phyloP scores from a whole-genome alignment of 2,329 filamentous ascomycete genomes.

The Cryphonectria carpinicola region DNA sequence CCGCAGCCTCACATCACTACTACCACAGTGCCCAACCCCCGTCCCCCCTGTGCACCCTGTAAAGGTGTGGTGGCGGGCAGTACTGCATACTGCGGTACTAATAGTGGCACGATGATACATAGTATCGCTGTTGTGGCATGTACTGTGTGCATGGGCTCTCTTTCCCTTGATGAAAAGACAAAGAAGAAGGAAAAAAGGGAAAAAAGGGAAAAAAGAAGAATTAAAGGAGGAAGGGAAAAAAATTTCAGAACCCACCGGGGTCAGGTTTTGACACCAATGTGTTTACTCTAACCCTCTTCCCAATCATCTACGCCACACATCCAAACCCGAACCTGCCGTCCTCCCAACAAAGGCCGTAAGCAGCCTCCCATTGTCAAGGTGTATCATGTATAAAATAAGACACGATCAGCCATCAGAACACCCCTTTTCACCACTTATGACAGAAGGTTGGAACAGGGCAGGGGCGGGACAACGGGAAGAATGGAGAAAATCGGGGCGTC shows the following conservation, averaged over 20 bases:
- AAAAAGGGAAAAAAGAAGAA: background rate
- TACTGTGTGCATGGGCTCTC: background rate
- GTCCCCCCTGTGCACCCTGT: background rate
- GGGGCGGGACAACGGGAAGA: background rate
- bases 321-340: background rate
- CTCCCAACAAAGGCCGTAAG: conserved; percentile 2
- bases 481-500: background rate
- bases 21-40: background rate
- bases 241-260: no score
- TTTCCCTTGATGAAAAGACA: no score
- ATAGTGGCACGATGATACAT: background rate
- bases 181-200: no score
- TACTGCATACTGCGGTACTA: background rate
- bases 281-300: background rate
- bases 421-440: background rate
- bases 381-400: conserved; percentile 10
- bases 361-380: conserved; percentile 1
- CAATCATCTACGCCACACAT: background rate
- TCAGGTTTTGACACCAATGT: background rate
- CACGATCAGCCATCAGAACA: background rate
- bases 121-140: background rate
- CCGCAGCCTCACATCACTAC: background rate
- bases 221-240: no score
- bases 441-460: background rate
- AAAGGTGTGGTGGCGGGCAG: background rate